Base-by-base conservation (phyloP, 495 filamentous ascomycete species). In the Lasiosphaeria ovina region DNA sequence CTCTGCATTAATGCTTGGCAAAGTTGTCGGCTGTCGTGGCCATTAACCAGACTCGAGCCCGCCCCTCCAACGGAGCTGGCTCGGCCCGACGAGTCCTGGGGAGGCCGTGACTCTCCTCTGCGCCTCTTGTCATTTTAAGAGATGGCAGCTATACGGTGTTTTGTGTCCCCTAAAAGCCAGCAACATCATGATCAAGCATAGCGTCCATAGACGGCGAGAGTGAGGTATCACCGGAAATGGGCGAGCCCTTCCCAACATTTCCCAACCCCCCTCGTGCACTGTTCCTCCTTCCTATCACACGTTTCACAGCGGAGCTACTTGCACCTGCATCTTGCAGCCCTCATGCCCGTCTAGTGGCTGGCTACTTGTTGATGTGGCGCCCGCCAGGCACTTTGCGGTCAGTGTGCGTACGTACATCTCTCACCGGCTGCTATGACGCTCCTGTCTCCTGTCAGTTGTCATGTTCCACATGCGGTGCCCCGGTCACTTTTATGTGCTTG, bases 321-420 rank as follows among this genome's bases (percentile, higher is more conserved):
- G 55, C 44, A 35, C 44, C 55, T 57, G 55, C 44, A 57, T 57
- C 11, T 33, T 49, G 40, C 55, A 49, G 32, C 35, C 9, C 36
- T 9, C 32, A 14, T 10, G 9, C n/a, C 12, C n/a, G 1, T 35
- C 9, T 16, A n/a, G 53, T n/a, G n/a, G n/a, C n/a, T n/a, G n/a
- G n/a, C n/a, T n/a, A n/a, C n/a, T n/a, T 45, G 11, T 45, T 4
- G 42, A 45, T 10, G 42, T 4, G 42, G 42, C 16, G 44, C 4
- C 8, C 44, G 44, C 44, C 44, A 47, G 44, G 44, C 44, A 7
- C 7, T 47, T 42, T 2, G 38, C 16, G 12, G 12, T 47, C 12
- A 14, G 44, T 24, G 24, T 24, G 24, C 24, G 24, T 24, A 24
- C 24, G 24, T 24, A 24, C 24, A 24, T 24, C 24, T 24, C 24